phyloP scores from a whole-genome alignment of 2,329 filamentous ascomycete genomes.

The Microdochium paspali region DNA sequence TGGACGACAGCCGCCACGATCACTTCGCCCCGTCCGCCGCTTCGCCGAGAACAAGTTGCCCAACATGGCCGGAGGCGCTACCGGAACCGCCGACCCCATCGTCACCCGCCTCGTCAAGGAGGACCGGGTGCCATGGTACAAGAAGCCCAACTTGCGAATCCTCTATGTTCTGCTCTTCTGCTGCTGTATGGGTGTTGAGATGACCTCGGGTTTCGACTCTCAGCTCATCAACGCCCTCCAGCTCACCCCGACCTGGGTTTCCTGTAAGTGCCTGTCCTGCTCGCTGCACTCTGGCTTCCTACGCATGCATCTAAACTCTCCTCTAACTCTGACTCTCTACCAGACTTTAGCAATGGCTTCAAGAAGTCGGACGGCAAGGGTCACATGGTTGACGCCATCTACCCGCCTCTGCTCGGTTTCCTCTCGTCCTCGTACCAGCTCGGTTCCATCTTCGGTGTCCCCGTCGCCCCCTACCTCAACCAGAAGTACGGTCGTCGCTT shows the following conservation, averaged over 20 bases:
- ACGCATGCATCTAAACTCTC: too few relatives aligned
- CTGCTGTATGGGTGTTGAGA: neutral
- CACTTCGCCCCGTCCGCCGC: neutral
- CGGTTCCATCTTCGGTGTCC: constrained; percentile 41
- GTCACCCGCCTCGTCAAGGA: neutral
- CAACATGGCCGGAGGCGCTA: neutral
- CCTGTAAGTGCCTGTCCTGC: constrained; percentile 18
- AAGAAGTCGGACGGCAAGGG: neutral
- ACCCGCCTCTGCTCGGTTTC: constrained; percentile 43
- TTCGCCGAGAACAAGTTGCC: neutral
- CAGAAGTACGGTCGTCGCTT: constrained; percentile 39
- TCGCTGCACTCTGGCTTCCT: too few relatives aligned
- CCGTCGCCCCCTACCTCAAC: constrained; percentile 11
- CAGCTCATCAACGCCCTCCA: constrained; percentile 36
- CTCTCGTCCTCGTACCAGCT: constrained; percentile 50
- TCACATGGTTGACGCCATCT: too few relatives aligned
- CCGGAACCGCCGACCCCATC: neutral
- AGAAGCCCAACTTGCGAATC: neutral
- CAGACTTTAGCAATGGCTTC: constrained; percentile 29
- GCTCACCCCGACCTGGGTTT: constrained; percentile 24
- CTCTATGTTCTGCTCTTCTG: neutral
- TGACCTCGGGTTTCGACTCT: constrained; percentile 35
- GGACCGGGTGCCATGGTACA: neutral
- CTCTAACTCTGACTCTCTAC: neutral
- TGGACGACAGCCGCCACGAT: neutral